These are phyloP conservation scores for Suillus ampliporus DNA, from an alignment of 768 basidiomycete species.

Conservation along the genomic window DNA sequence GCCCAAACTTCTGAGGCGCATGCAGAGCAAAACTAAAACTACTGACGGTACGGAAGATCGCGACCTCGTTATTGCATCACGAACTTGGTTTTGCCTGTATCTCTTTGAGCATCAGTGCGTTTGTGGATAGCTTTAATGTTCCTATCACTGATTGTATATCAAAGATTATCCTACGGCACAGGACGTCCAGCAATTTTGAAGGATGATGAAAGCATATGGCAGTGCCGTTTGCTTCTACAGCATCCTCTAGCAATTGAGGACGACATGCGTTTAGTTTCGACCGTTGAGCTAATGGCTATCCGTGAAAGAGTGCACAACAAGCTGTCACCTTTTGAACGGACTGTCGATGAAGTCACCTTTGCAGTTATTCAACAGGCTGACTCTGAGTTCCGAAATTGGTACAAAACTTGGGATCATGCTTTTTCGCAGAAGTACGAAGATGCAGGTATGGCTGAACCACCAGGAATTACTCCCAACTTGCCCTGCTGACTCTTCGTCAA, in stretches of 20 bases:
- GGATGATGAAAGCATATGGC: slow-evolving; percentile 89
- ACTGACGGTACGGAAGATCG: slow-evolving; percentile 66
- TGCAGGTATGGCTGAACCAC: slow-evolving; percentile 57
- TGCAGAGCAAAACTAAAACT: slow-evolving; percentile 64
- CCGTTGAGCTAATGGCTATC: slow-evolving; percentile 90
- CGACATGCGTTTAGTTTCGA: slow-evolving; percentile 94
- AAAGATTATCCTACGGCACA: slow-evolving; percentile 91
- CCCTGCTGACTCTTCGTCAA: slow-evolving; percentile 31
- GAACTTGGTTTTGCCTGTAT: slow-evolving; percentile 94
- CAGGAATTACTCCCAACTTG: background rate
- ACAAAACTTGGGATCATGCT: slow-evolving; percentile 74
- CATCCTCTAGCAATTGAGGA: slow-evolving; percentile 92
- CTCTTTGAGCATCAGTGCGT: slow-evolving; percentile 94
- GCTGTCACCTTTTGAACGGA: slow-evolving; percentile 77
- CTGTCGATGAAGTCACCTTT: slow-evolving; percentile 78
- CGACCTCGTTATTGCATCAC: slow-evolving; percentile 78
- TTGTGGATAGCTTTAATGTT: background rate
- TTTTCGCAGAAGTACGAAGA: slow-evolving; percentile 86
- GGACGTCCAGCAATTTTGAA: slow-evolving; percentile 92
- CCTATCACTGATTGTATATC: background rate
- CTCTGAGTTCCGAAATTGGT: slow-evolving; percentile 82
- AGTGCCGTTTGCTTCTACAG: slow-evolving; percentile 78
- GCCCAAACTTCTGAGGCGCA: slow-evolving; percentile 78
- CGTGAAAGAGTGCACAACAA: slow-evolving; percentile 87
- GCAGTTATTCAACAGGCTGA: slow-evolving; percentile 75